Percentiles rank a stretch among this genome's conserved stretches.
These are phyloP conservation scores for Rhododendron simsii DNA, from an alignment of 148 eudicot genomes.

Conservation along the genomic window DNA sequence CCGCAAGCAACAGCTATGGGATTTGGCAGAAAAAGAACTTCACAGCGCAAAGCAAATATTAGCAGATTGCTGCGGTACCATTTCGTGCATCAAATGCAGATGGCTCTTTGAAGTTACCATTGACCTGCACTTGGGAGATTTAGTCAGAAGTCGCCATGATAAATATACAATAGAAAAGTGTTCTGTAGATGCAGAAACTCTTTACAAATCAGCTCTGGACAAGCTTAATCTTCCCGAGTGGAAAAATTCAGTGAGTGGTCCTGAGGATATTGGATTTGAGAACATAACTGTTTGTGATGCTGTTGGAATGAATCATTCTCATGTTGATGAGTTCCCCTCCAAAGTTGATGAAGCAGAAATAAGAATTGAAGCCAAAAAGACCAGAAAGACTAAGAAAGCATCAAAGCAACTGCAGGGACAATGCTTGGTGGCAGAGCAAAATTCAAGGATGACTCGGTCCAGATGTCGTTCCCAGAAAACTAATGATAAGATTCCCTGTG, in stretches of 20 bases:
- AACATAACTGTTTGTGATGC: constrained; percentile 6
- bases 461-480: constrained; percentile 32
- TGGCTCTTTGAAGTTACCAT: constrained; percentile 52
- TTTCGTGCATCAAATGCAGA: constrained; percentile 63
- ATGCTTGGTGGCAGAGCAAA: constrained; percentile 19
- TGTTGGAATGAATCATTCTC: not conserved
- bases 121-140: constrained; percentile 58
- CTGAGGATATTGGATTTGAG: constrained; percentile 13
- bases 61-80: constrained; percentile 24
- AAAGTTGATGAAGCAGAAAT: constrained; percentile 18
- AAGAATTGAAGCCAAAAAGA: constrained; percentile 25
- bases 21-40: constrained; percentile 61
- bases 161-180: constrained; percentile 13
- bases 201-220: constrained; percentile 44
- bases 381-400: constrained; percentile 48
- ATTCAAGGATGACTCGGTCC: constrained; percentile 56
- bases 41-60: constrained; percentile 44
- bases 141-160: constrained; percentile 33
- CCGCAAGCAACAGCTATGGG: constrained; percentile 49
- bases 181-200: constrained; percentile 32
- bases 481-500: constrained; percentile 14
- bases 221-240: constrained; percentile 47
- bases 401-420: constrained; percentile 27
- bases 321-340: constrained; percentile 5
- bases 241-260: constrained; percentile 34